Percentiles rank a stretch among this genome's conserved stretches.
Evolutionary conservation across 257 asterid genomes (phyloP).

Genomic region (Cordia subcordata): DNA sequence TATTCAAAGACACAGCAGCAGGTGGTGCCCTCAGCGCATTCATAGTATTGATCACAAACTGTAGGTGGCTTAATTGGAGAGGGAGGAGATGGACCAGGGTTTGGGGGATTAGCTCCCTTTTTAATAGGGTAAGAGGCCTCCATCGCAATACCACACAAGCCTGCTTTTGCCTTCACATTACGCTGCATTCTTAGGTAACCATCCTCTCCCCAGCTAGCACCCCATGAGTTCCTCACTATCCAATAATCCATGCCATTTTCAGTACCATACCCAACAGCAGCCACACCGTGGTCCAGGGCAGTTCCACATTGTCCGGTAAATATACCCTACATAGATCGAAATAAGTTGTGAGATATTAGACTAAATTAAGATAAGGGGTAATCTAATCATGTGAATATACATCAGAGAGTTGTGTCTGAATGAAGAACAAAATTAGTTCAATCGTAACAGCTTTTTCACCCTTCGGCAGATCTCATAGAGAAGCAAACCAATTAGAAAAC

Average conservation of each 20-base stretch:
- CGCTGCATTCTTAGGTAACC: conserved; percentile 78
- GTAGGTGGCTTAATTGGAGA: conserved; percentile 50
- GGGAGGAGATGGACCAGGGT: conserved; percentile 75
- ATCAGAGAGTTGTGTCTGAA: too few relatives aligned
- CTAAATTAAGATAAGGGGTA: too few relatives aligned
- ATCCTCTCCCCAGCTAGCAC: conserved; percentile 61
- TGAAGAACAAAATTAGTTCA: too few relatives aligned
- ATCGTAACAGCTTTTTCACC: too few relatives aligned
- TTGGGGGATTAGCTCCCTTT: conserved; percentile 60
- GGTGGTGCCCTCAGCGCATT: conserved; percentile 57
- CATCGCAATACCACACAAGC: conserved; percentile 66
- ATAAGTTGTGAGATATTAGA: too few relatives aligned
- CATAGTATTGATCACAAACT: conserved; percentile 36
- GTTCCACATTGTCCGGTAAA: conserved; percentile 58
- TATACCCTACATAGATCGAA: conserved; percentile 38
- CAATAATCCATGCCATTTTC: conserved; percentile 56
- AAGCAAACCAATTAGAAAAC: too few relatives aligned
- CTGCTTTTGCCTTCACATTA: conserved; percentile 31
- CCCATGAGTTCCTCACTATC: conserved; percentile 87
- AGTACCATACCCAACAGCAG: conserved; percentile 61
- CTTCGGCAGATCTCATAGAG: too few relatives aligned
- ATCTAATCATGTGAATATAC: too few relatives aligned
- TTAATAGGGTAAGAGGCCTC: conserved; percentile 76
- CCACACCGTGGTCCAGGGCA: conserved; percentile 72
- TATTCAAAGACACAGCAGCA: conserved; percentile 64